Percentiles rank a stretch among this genome's conserved stretches.
Evolutionary conservation across 2,329 filamentous ascomycete genomes (phyloP).

Genomic region (Aspergillus thermomutatus): DNA sequence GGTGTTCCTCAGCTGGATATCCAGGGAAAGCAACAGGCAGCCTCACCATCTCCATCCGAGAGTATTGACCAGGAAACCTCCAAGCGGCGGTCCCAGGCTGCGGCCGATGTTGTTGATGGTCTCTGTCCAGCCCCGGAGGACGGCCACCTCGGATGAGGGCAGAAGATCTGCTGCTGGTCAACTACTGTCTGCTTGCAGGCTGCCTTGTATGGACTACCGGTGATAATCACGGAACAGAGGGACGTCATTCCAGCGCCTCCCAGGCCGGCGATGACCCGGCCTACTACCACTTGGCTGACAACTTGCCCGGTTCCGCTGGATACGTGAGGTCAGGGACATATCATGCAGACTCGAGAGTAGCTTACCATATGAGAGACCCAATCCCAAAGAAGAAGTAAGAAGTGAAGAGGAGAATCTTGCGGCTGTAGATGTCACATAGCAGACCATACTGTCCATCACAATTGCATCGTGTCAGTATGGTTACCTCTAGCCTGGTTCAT

Average conservation of each 20-base stretch:
- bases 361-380: slow-evolving; percentile 22
- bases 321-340: background rate
- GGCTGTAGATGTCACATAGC: slow-evolving; percentile 45
- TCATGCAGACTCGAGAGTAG: background rate
- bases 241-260: slow-evolving; percentile 39
- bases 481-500: no score
- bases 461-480: no score
- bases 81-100: slow-evolving; percentile 62
- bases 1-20: background rate
- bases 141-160: slow-evolving; percentile 42
- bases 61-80: slow-evolving; percentile 65
- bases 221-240: slow-evolving; percentile 42
- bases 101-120: slow-evolving; percentile 43
- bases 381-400: slow-evolving; percentile 31
- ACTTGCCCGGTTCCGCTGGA: slow-evolving; percentile 8
- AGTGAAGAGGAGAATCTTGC: slow-evolving; percentile 38
- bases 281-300: slow-evolving; percentile 28
- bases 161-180: slow-evolving; percentile 38
- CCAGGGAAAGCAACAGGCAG: background rate
- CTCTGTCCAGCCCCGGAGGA: slow-evolving; percentile 46
- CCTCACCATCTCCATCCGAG: slow-evolving; percentile 67
- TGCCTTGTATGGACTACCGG: no score
- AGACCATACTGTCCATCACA: slow-evolving; percentile 36
- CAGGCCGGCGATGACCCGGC: slow-evolving; percentile 34
- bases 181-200: no score